A percentile compares a stretch with the other conserved stretches of the same genome.
phyloP scores from a whole-genome alignment of 768 basidiomycete genomes.

The Suillus alpinus region DNA sequence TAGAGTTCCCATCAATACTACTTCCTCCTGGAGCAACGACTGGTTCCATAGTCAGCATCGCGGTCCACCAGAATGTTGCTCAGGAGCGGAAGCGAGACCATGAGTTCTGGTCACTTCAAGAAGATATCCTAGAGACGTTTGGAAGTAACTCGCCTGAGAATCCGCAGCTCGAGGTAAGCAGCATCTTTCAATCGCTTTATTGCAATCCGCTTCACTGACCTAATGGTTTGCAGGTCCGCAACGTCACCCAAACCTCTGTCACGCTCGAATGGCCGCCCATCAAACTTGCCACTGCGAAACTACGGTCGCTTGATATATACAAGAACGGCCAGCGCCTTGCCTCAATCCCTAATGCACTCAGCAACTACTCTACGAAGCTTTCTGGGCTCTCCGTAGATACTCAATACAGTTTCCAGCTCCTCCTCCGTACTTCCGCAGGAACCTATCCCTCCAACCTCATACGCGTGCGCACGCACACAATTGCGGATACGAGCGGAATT shows the following conservation, averaged over 20 bases:
- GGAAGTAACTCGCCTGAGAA: constrained; percentile 64
- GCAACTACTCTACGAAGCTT: constrained; percentile 85
- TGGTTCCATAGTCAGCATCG: constrained; percentile 96
- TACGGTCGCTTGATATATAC: constrained; percentile 90
- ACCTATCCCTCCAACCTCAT: constrained; percentile 84
- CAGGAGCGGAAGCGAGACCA: constrained; percentile 82
- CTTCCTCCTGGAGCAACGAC: constrained; percentile 89
- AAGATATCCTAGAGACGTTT: constrained; percentile 72
- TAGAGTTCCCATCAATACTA: constrained; percentile 96
- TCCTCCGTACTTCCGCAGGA: constrained; percentile 90
- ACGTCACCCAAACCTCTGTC: constrained; percentile 95
- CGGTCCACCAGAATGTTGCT: constrained; percentile 80
- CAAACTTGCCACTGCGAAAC: constrained; percentile 78
- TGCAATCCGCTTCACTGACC: background rate
- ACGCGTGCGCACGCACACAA: constrained; percentile 86
- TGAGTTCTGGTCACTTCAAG: constrained; percentile 85
- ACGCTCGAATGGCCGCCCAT: constrained; percentile 94
- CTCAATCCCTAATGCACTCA: constrained; percentile 76
- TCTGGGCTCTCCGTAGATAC: constrained; percentile 79
- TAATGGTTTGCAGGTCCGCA: constrained; percentile 60
- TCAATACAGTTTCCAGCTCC: constrained; percentile 92
- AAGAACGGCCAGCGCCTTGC: constrained; percentile 87
- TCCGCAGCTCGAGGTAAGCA: constrained; percentile 70
- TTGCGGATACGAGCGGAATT: constrained; percentile 93
- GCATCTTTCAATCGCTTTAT: background rate